Evolutionary conservation across 2,329 filamentous ascomycete species (phyloP), one percentile per base, ranked within the genome.

Genomic region (Ophiostoma populinum): DNA sequence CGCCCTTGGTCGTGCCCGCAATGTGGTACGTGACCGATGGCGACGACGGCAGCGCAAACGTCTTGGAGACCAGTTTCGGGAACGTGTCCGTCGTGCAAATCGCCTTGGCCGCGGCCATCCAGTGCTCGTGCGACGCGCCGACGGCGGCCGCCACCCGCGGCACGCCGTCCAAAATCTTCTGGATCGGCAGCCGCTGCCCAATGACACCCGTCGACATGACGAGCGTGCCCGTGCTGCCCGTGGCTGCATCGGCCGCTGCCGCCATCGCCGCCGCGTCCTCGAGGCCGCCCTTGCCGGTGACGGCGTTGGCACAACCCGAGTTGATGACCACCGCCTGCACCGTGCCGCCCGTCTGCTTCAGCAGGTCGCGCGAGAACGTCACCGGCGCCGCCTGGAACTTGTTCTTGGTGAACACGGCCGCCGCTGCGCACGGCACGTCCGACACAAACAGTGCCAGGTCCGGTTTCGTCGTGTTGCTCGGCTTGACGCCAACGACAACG

Each of bases 201-300:
- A 98, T 98, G 29, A 98, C 90, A 36, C 90, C 90, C 2, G 90
- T 98, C 54, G 85, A 94, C 90, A 98, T 95, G 42, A 95, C 87
- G 32, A 98, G 65, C n/a, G 82, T 90, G 45, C 62, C 63, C 24
- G 19, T 13, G 19, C 36, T 13, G 11, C 63, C 65, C 3, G 67
- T 55, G 39, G 49, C 55, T 67, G 70, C 62, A 51, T 94, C 85
- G 6, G 86, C 81, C 43, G 72, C 74, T 42, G 61, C 59, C 12
- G 79, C 81, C 90, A 98, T 98, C 39, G 66, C 68, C 39, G 70
- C 66, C 8, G 90, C 90, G 63, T 98, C 86, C 50, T 93, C 78
- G 35, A 92, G 63, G 1, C 90, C 90, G 29, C 82, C 79, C 54
- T 76, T 80, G 33, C 90, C 90, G 5, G 90, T 98, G 24, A 98